These are phyloP conservation scores for Trematosphaeria pertusa DNA, from an alignment of 2,329 filamentous ascomycete species.

Conservation along the genomic window DNA sequence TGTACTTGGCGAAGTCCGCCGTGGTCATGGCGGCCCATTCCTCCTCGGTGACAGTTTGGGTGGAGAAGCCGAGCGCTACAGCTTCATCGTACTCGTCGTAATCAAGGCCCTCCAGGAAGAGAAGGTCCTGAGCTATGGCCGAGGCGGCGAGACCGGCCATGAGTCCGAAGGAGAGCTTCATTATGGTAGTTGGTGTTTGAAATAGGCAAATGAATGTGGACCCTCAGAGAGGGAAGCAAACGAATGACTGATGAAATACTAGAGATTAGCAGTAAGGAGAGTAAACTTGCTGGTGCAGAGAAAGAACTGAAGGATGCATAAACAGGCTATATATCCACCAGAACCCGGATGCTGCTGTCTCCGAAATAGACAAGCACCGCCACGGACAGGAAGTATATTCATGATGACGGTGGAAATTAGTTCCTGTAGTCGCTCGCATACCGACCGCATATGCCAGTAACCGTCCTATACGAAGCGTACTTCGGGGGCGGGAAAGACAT, in stretches of 20 bases:
- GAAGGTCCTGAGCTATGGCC: slow-evolving; percentile 36
- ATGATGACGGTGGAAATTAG: slow-evolving; percentile 4
- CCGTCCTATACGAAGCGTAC: too few relatives aligned
- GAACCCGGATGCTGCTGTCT: not conserved
- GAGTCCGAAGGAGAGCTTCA: slow-evolving; percentile 12
- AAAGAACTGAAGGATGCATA: not conserved
- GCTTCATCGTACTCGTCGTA: slow-evolving; percentile 35
- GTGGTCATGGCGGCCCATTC: slow-evolving; percentile 51
- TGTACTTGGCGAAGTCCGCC: slow-evolving; percentile 54
- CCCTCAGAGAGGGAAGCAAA: not conserved
- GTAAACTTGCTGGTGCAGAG: slow-evolving; percentile 5
- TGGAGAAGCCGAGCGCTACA: slow-evolving; percentile 28
- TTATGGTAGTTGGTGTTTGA: slow-evolving; percentile 12
- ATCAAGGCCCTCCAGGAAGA: slow-evolving; percentile 35
- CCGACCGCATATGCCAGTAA: not conserved
- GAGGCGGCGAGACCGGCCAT: slow-evolving; percentile 18
- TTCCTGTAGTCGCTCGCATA: not conserved
- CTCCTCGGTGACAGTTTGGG: slow-evolving; percentile 43
- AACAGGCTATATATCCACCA: slow-evolving; percentile 3
- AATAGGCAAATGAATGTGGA: slow-evolving; percentile 8
- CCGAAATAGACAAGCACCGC: slow-evolving; percentile 4
- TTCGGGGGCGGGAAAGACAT: too few relatives aligned
- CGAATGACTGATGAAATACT: slow-evolving; percentile 5
- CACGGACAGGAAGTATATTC: not conserved
- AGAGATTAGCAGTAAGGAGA: slow-evolving; percentile 7